Base-by-base conservation (phyloP, 306 rosid species). In the Clitoria ternatea region DNA sequence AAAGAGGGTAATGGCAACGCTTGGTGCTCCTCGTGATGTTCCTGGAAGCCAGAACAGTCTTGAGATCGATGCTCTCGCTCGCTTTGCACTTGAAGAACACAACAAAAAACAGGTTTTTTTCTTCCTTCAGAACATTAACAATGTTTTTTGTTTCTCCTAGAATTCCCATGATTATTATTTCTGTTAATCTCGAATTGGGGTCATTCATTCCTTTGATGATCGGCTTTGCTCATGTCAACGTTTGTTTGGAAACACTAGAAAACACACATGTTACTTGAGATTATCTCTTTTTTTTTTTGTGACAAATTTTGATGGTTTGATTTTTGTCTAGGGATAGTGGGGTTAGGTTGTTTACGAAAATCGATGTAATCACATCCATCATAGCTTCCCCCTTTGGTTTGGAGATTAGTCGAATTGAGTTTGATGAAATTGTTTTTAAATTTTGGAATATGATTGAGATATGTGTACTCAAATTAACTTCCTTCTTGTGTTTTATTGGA, bases 51-150 rank as follows among this genome's bases (percentile, higher is more conserved):
- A 79, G 27, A 82, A 82, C 76, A 79, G 69, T 40, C 2, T 82
- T 7, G 83, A 59, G 70, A 82, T 79, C 13, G 73, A 82, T 1
- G 45, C 42, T 14, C 78, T 82, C 14, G 83, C 86, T 70, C 79
- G 74, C 20, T 82, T 78, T 44, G 86, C 86, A 43, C 73, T 82
- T 26, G 65, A 74, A 57, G 83, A 82, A 0, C 69, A 82, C 73
- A 78, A 82, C 69, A 82, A 70, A 10, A 82, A 82, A 67, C 24
- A 75, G 73, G 86, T 82, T 18, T n/a, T 1, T n/a, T 17, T 3
- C 6, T 6, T 13, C 11, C 17, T 11, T 5, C 14, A 55, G n/a
- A 27, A 11, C 11, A 22, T 8, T 32, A 0, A 29, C 13, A 5
- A 10, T 24, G 7, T 18, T 70, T 40, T 35, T 44, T 70, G 53